Percentiles rank a stretch among this genome's conserved stretches.
phyloP scores from a whole-genome alignment of 441 rosid genomes.

The Macaranga tanarius region DNA sequence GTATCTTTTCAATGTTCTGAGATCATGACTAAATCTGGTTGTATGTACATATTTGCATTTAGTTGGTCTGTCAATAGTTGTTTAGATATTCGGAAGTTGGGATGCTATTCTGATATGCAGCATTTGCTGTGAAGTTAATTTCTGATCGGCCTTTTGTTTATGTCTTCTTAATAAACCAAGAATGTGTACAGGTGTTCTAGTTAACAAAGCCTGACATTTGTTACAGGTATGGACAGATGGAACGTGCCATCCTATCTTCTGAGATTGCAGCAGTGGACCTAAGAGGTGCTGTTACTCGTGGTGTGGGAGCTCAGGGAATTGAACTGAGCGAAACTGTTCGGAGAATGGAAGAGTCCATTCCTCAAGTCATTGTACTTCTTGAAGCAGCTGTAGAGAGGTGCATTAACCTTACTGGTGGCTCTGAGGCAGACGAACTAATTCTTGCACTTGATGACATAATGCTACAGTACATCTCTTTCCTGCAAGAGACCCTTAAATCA shows the following conservation, averaged over 20 bases:
- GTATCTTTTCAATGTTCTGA: not conserved
- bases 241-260: conserved; percentile 82
- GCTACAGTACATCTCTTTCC: conserved; percentile 85
- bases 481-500: conserved; percentile 93
- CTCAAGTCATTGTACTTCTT: conserved; percentile 88
- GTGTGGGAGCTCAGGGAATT: conserved; percentile 97
- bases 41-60: not conserved
- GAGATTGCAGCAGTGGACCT: conserved; percentile 90
- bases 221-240: conserved; percentile 92
- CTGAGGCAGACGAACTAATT: conserved; percentile 94
- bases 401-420: conserved; percentile 90
- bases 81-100: not conserved
- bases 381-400: conserved; percentile 98
- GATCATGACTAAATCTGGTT: not conserved
- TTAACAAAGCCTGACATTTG: conserved; percentile 29
- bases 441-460: conserved; percentile 88
- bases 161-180: conserved; percentile 11
- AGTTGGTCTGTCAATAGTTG: not conserved
- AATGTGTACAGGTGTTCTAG: conserved; percentile 10
- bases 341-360: conserved; percentile 98
- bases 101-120: not conserved
- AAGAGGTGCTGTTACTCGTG: conserved; percentile 97
- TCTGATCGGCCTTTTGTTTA: not conserved
- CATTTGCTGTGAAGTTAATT: not conserved
- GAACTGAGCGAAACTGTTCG: conserved; percentile 97